phyloP scores from a whole-genome alignment of 2,329 filamentous ascomycete species.

The Coniella lustricola region DNA sequence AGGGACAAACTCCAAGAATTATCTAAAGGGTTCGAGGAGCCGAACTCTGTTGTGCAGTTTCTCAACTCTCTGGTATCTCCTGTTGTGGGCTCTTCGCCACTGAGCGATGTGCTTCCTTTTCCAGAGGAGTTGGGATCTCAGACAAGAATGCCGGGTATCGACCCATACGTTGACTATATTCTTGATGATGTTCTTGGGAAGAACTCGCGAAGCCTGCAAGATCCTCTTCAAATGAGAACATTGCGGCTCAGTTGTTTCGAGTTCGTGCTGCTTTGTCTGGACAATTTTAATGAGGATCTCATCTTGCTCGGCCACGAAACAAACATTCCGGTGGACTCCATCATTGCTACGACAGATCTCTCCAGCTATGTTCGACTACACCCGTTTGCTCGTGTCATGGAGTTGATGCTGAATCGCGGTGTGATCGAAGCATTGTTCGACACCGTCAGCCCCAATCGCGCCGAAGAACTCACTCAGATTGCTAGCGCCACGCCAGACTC shows the following conservation, averaged over 20 bases:
- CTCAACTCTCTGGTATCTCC: constrained; percentile 67
- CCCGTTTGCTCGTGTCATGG: constrained; percentile 91
- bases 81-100: constrained; percentile 48
- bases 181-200: constrained; percentile 70
- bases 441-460: constrained; percentile 50
- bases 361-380: constrained; percentile 78
- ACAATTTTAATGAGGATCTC: constrained; percentile 89
- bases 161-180: constrained; percentile 87
- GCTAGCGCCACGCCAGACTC: constrained; percentile 69
- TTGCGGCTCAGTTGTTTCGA: constrained; percentile 75
- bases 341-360: constrained; percentile 68
- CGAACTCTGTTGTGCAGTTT: constrained; percentile 74
- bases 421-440: constrained; percentile 74
- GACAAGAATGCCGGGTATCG: constrained; percentile 74
- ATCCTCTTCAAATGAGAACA: constrained; percentile 62
- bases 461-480: constrained; percentile 63
- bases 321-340: constrained; percentile 64
- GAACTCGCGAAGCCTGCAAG: constrained; percentile 57
- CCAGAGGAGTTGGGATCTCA: constrained; percentile 75
- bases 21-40: constrained; percentile 73
- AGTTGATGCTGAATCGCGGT: constrained; percentile 94
- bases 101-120: constrained; percentile 76
- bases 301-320: constrained; percentile 78
- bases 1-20: constrained; percentile 68
- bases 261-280: constrained; percentile 72